Conservation (phyloP, 352 stramenopile genomes). For the Phytopythium litorale region DNA sequence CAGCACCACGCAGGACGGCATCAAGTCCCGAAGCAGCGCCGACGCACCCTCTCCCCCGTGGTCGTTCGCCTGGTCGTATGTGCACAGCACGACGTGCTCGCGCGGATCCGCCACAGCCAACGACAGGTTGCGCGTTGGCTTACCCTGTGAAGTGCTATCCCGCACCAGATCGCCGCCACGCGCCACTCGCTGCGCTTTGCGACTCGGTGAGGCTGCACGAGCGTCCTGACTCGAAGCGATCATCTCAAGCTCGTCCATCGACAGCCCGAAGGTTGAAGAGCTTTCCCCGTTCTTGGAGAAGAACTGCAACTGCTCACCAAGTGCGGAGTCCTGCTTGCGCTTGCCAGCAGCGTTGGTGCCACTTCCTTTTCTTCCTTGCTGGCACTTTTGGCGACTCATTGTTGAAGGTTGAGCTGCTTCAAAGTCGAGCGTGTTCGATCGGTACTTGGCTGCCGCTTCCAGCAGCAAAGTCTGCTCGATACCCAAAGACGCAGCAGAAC, state of each 20-base stretch:
- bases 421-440: slow-evolving; percentile 37
- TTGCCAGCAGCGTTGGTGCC: slow-evolving; percentile 17
- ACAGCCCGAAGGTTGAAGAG: slow-evolving; percentile 65
- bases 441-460: slow-evolving; percentile 43
- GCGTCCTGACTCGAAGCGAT: slow-evolving; percentile 23
- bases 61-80: slow-evolving; percentile 71
- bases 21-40: slow-evolving; percentile 86
- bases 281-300: slow-evolving; percentile 1
- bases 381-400: slow-evolving; percentile 6
- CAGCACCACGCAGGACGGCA: slow-evolving; percentile 90
- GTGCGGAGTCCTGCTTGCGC: slow-evolving; percentile 6
- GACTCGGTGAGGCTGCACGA: slow-evolving; percentile 5
- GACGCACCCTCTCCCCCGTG: slow-evolving; percentile 46
- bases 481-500: slow-evolving; percentile 27
- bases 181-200: slow-evolving; percentile 16
- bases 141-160: not conserved
- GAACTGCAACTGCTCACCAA: not conserved
- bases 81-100: slow-evolving; percentile 67
- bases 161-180: slow-evolving; percentile 1
- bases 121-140: slow-evolving; percentile 29
- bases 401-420: slow-evolving; percentile 12
- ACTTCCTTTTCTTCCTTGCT: slow-evolving; percentile 11
- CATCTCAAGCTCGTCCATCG: slow-evolving; percentile 56
- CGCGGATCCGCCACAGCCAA: slow-evolving; percentile 44
- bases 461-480: slow-evolving; percentile 68